Conservation (phyloP, 441 rosid species). For the Populus hybrid region DNA sequence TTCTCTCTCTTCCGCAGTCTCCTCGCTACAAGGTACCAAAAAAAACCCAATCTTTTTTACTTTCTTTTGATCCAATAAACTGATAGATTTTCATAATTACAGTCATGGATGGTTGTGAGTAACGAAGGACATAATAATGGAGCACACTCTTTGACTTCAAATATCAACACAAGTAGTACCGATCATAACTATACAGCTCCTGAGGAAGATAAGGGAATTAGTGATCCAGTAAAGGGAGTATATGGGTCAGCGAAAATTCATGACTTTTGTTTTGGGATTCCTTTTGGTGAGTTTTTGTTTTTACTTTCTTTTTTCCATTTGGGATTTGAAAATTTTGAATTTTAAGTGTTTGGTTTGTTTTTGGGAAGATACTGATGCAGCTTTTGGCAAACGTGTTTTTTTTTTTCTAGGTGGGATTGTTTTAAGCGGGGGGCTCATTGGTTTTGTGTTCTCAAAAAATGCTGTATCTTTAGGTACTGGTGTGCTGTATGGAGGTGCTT, state of each 20-base stretch:
- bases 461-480: constrained; percentile 34
- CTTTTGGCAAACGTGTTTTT: constrained; percentile 64
- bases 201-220: not conserved
- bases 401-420: constrained; percentile 35
- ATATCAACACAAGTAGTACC: constrained; percentile 8
- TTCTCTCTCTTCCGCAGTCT: constrained; percentile 15
- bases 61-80: not conserved
- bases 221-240: constrained; percentile 13
- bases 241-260: constrained; percentile 69
- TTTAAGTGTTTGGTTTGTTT: constrained; percentile 26
- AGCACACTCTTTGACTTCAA: constrained; percentile 24
- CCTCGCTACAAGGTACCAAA: constrained; percentile 44
- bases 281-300: constrained; percentile 63
- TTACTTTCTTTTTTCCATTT: not conserved
- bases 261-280: constrained; percentile 93
- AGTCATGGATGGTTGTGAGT: constrained; percentile 51
- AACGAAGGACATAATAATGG: constrained; percentile 36
- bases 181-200: not conserved
- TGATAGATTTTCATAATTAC: not conserved
- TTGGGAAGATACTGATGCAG: constrained; percentile 17
- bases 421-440: constrained; percentile 15
- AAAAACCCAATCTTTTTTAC: not conserved
- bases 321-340: not conserved
- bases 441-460: not conserved
- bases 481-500: constrained; percentile 66